Base-by-base conservation (phyloP, 2,329 filamentous ascomycete species). In the Aulographum hederae region DNA sequence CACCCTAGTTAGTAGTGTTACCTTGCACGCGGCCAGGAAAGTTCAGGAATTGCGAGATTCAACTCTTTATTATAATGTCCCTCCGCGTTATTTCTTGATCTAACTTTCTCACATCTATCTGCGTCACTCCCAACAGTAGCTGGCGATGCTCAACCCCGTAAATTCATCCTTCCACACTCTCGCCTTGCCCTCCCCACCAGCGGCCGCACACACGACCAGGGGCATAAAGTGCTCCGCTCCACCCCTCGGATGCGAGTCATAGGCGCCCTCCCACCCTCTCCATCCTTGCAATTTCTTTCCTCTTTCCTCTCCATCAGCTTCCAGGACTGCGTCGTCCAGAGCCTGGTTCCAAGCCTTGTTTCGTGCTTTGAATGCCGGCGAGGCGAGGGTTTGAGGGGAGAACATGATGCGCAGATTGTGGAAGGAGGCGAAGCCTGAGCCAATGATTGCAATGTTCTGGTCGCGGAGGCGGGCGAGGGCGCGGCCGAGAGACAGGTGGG, bases 191-290 rank as follows among this genome's bases (percentile, higher is more conserved):
- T 45, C 39, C 6, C 60, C 59, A 10, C 46, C 56, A 0, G 61
- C 65, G 0, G 62, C 66, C 3, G 65, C 63, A 40, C 62, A 66
- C 19, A 72, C 68, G 28, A 70, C 44, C 47, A 73, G 44, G 35
- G 68, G 68, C 56, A 72, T 47, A 33, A 72, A 70, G 39, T 73
- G 68, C 48, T 72, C 68, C 0, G 63, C 66, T 0, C 60, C 65
- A 6, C 52, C 44, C 2, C 49, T 47, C 3, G 68, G 68, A 43
- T 73, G 68, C 57, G 68, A 66, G 10, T 58, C 52, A 37, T 64
- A 61, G 1, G 60, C 56, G 19, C 55, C 44, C 0, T 61, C 59
- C 39, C 67, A 53, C 3, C 43, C 42, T 33, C 66, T 53, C 65
- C 67, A 72, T 2, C 40, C 44, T 6, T 44, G 42, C 21, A 72